Evolutionary conservation across 202 grass and related monocot species (phyloP), one percentile per base, ranked within the genome.

Genomic region (Zoysia matrella): DNA sequence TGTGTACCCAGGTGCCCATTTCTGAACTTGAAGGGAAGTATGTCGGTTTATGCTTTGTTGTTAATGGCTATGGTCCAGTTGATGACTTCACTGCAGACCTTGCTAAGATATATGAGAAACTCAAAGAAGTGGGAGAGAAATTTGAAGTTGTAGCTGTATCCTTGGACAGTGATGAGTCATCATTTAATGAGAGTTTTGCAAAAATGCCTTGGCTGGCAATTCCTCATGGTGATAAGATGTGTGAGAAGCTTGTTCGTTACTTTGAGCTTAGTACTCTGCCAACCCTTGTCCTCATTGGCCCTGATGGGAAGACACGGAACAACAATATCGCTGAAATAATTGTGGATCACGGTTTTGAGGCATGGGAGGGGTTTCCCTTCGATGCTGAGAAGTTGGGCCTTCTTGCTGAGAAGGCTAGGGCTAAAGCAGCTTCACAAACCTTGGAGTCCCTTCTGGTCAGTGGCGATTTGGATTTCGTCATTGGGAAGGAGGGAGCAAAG

Each of bases 301-400:
- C 90, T 36, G 92, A 94, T 83, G 92, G 95, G 65, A 98, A 98
- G 86, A 98, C 88, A 76, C 66, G 89, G 53, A 85, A 75, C 64
- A 67, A 7, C 49, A 91, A 93, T 77, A 51, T 86, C 4, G 86
- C 90, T 1, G 92, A 90, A 8, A 77, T 89, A 74, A 88, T 94
- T 77, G 84, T 88, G 22, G 92, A 94, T 44, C 75, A 92, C 57
- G 92, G 30, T 36, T 36, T 36, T 36, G 30, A 36, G 30, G 30
- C 30, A 36, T 36, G 30, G 30, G 30, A 36, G 86, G 90, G 88
- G 4, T 96, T 90, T 47, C 95, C 95, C 47, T 98, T 91, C 44
- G 86, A 71, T 77, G 67, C 80, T 50, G 30, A 36, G 30, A 36
- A 36, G 30, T 36, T 36, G 30, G 30, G 30, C 30, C 30, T 36